These are phyloP conservation scores for Malus hybrid DNA, from an alignment of 331 rosid species.

Conservation along the genomic window DNA sequence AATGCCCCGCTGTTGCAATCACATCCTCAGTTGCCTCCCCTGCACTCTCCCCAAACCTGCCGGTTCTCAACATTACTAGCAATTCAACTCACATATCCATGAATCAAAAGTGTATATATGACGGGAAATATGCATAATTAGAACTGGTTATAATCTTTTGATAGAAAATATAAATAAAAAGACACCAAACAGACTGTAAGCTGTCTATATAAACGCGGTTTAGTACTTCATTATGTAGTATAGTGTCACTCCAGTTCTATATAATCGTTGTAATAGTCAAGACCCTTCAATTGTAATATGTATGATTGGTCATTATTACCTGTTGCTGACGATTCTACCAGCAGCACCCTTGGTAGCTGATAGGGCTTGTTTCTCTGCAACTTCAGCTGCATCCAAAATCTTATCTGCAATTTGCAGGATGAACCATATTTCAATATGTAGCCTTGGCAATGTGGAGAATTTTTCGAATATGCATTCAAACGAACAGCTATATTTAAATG, in stretches of 20 bases:
- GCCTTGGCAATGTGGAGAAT: no score
- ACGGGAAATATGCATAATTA: no score
- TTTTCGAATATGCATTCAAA: no score
- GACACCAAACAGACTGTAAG: no score
- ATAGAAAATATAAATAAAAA: no score
- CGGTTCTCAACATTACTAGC: neutral
- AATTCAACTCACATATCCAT: no score
- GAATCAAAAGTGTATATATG: no score
- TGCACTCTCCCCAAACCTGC: slow-evolving; percentile 80
- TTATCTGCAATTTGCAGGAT: slow-evolving; percentile 40
- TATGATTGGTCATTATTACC: slow-evolving; percentile 17
- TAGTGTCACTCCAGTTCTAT: no score
- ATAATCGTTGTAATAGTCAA: neutral
- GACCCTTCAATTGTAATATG: neutral
- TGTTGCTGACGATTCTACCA: slow-evolving; percentile 54
- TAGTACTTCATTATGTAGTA: no score
- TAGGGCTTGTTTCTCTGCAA: slow-evolving; percentile 82
- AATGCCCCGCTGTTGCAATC: slow-evolving; percentile 79
- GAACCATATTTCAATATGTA: neutral
- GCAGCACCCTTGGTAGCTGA: slow-evolving; percentile 68
- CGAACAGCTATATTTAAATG: no score
- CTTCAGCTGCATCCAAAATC: slow-evolving; percentile 88
- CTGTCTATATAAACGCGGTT: no score
- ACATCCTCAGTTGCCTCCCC: slow-evolving; percentile 77
- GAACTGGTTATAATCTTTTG: no score